Conservation (phyloP, 2,329 filamentous ascomycete species). For the Hypoxylon sp. region DNA sequence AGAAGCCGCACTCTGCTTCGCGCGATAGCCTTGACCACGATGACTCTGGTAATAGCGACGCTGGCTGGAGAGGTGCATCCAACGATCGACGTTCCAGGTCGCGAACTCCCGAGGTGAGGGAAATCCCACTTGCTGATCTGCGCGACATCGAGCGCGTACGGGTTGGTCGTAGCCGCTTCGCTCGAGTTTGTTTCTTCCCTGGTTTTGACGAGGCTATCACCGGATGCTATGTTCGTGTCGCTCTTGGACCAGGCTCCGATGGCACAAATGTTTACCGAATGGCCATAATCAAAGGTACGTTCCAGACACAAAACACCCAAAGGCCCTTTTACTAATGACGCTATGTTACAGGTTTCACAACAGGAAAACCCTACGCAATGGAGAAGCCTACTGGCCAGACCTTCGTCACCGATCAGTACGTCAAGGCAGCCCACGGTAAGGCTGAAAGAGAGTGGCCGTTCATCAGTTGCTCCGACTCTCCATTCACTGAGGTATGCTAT, state of each 20-base stretch:
- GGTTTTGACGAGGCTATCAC: constrained; percentile 85
- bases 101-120: constrained; percentile 70
- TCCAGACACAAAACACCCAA: constrained; percentile 16
- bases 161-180: constrained; percentile 88
- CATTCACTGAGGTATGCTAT: constrained; percentile 81
- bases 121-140: constrained; percentile 79
- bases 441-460: constrained; percentile 89
- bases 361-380: constrained; percentile 87
- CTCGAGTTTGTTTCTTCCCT: constrained; percentile 92
- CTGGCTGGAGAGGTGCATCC: constrained; percentile 77
- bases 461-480: constrained; percentile 87
- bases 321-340: constrained; percentile 45
- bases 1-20: constrained; percentile 61
- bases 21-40: constrained; percentile 65
- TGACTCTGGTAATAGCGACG: constrained; percentile 81
- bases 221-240: constrained; percentile 88
- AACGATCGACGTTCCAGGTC: constrained; percentile 65
- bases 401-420: constrained; percentile 89
- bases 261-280: constrained; percentile 87
- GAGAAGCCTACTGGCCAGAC: constrained; percentile 79
- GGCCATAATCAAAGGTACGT: constrained; percentile 84
- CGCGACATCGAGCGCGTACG: constrained; percentile 88
- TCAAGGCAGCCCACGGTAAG: constrained; percentile 85
- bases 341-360: constrained; percentile 74
- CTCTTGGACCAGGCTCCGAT: constrained; percentile 81